phyloP scores from a whole-genome alignment of 495 filamentous ascomycete genomes.

The Hapsidospora chrysogenum region DNA sequence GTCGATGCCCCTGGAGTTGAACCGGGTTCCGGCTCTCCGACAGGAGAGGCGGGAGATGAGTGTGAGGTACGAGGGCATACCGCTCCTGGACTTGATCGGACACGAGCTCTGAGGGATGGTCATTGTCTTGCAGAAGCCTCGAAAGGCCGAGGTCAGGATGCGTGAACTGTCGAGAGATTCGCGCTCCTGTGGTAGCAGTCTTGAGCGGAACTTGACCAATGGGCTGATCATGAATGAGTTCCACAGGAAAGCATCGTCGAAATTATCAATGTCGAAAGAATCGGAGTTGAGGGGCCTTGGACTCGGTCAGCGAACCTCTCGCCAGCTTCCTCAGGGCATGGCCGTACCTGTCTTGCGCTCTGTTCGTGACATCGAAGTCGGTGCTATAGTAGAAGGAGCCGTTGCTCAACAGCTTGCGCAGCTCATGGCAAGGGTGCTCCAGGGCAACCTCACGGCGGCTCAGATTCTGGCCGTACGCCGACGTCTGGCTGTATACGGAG shows the following conservation, averaged over 20 bases:
- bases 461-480: slow-evolving; percentile 33
- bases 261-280: slow-evolving; percentile 62
- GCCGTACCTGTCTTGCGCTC: slow-evolving; percentile 73
- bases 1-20: slow-evolving; percentile 92
- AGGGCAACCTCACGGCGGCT: slow-evolving; percentile 46
- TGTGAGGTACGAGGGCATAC: slow-evolving; percentile 69
- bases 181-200: slow-evolving; percentile 55
- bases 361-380: slow-evolving; percentile 89
- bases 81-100: slow-evolving; percentile 39
- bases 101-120: slow-evolving; percentile 48
- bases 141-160: slow-evolving; percentile 83
- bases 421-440: slow-evolving; percentile 75
- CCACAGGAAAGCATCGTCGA: slow-evolving; percentile 88
- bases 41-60: slow-evolving; percentile 87
- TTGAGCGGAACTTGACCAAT: slow-evolving; percentile 71
- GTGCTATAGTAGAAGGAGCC: slow-evolving; percentile 98
- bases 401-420: slow-evolving; percentile 82
- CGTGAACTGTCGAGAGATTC: slow-evolving; percentile 63
- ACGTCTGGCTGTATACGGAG: slow-evolving; percentile 15
- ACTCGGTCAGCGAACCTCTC: slow-evolving; percentile 6
- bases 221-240: slow-evolving; percentile 96
- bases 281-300: slow-evolving; percentile 32
- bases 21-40: slow-evolving; percentile 79
- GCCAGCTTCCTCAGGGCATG: neutral
- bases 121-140: slow-evolving; percentile 76